Base-by-base conservation (phyloP, 257 asterid species). In the Solanum chaucha region DNA sequence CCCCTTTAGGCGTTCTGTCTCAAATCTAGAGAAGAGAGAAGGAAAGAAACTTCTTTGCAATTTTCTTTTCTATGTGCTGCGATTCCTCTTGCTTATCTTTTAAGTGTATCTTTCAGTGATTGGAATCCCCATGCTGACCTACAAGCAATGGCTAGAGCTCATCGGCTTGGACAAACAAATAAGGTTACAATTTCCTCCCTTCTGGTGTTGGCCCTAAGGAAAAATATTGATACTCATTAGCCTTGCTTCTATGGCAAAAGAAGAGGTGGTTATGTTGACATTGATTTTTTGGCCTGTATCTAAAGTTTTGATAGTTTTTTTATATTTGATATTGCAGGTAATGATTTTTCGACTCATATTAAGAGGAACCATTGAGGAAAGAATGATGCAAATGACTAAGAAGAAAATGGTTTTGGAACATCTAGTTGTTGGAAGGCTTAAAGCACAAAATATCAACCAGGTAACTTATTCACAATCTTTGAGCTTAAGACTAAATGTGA, bases 111-210 rank as follows among this genome's bases (percentile, higher is more conserved):
- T 86, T 89, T 91, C 98, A 97, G 99, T 81, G 99, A 97, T 91
- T 97, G 99, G 99, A 97, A 97, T 90, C 99, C 99, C 86, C 99
- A 97, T 86, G 99, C 99, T 87, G 99, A 97, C 91, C 93, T 97
- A 88, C 99, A 97, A 92, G 99, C 99, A 89, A 97, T 97, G 99
- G 99, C 99, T 86, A 95, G 99, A 90, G 99, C 99, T 88, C 99
- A 97, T 90, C 97, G 99, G 86, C 99, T 97, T 87, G 99, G 99
- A 84, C 99, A 97, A 92, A 97, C 99, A 81, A 96, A 96, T 90
- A 97, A 95, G 99, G 99, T 96, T 73, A 80, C 68, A 81, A 81
- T 48, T 81, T 80, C 40, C 40, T 81, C 7, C 68, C 6, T 28
- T 28, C 44, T 81, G 41, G 68, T 81, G 85, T 51, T 81, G 28